Evolutionary conservation across 2,329 filamentous ascomycete genomes (phyloP).

Genomic region (Calcarisporium arbuscula): DNA sequence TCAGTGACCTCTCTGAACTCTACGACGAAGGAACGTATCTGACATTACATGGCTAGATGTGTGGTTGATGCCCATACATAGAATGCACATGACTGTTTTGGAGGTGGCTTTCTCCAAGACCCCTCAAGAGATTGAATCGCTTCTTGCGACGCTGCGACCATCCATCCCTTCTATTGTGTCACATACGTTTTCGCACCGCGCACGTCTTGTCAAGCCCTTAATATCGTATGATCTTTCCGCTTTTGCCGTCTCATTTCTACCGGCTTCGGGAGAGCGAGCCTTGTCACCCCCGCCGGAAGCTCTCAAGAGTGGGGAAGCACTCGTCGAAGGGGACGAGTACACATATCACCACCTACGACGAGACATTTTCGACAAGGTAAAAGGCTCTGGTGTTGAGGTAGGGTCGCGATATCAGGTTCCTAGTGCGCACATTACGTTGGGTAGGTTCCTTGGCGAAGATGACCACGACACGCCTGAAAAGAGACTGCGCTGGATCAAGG

Average conservation of each 20-base stretch:
- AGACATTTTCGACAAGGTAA: constrained; percentile 62
- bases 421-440: constrained; percentile 84
- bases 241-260: constrained; percentile 80
- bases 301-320: constrained; percentile 15
- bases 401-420: constrained; percentile 81
- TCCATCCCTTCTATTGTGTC: constrained; percentile 55
- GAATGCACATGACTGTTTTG: constrained; percentile 78
- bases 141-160: constrained; percentile 53
- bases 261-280: constrained; percentile 58
- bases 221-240: constrained; percentile 81
- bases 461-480: constrained; percentile 56
- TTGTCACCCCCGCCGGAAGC: constrained; percentile 31
- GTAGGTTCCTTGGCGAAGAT: constrained; percentile 63
- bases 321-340: constrained; percentile 55
- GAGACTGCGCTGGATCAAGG: constrained; percentile 58
- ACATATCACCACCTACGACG: constrained; percentile 87
- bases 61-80: constrained; percentile 77
- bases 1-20: constrained; percentile 34
- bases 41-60: constrained; percentile 45
- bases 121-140: constrained; percentile 55
- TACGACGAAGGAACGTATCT: too few relatives aligned
- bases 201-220: constrained; percentile 74
- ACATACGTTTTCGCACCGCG: constrained; percentile 59
- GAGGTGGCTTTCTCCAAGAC: constrained; percentile 81
- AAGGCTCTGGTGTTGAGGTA: constrained; percentile 59